phyloP scores from a whole-genome alignment of 164 flowering plant genomes.

The Warburgia ugandensis region DNA sequence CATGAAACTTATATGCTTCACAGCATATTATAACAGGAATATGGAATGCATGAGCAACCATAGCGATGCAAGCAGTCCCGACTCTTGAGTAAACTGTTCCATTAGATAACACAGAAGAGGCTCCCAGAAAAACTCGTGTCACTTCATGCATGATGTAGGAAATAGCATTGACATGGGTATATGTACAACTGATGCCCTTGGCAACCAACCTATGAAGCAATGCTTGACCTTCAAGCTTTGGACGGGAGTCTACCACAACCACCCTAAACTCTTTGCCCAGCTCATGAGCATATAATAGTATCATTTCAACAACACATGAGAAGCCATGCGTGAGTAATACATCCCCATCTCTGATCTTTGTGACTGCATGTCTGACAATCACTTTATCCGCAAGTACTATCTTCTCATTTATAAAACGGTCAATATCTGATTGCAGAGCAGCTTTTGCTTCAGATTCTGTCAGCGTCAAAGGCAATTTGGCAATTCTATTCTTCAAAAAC shows the following conservation, averaged over 20 bases:
- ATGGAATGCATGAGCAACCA: conserved; percentile 87
- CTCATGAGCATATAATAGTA: conserved; percentile 75
- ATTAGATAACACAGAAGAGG: conserved; percentile 78
- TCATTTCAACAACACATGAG: conserved; percentile 77
- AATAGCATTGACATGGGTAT: conserved; percentile 82
- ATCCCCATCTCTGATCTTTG: conserved; percentile 89
- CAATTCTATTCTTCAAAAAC: conserved; percentile 62
- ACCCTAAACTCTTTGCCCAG: conserved; percentile 80
- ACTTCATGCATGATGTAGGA: conserved; percentile 94
- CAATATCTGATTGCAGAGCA: conserved; percentile 56
- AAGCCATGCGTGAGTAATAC: conserved; percentile 85
- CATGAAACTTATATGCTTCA: conserved; percentile 93
- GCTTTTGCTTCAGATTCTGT: conserved; percentile 84
- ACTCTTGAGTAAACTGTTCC: conserved; percentile 93
- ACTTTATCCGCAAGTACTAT: conserved; percentile 76
- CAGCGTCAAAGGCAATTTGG: conserved; percentile 50
- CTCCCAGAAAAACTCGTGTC: conserved; percentile 79
- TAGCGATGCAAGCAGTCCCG: conserved; percentile 89
- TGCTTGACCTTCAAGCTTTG: conserved; percentile 75
- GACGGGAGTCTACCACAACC: conserved; percentile 88
- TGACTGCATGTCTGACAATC: conserved; percentile 79
- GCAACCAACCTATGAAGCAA: conserved; percentile 70
- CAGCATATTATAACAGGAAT: conserved; percentile 89
- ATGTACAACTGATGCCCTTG: conserved; percentile 77
- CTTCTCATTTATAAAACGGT: conserved; percentile 73